phyloP scores from a whole-genome alignment of 495 filamentous ascomycete genomes.

The Penicillium maclennaniae region DNA sequence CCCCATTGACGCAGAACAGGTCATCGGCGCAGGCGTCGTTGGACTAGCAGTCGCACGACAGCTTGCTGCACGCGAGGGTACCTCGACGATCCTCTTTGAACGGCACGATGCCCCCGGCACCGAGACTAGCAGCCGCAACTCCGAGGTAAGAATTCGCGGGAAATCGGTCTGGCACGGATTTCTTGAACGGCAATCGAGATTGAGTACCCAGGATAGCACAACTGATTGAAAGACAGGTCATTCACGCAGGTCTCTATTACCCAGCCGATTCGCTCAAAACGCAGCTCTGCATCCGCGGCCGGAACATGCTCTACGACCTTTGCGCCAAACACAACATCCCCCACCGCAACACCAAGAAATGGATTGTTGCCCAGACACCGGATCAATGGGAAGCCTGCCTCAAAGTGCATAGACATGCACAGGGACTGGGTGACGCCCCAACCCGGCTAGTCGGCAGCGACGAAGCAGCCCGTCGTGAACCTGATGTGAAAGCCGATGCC shows the following conservation, averaged over 20 bases:
- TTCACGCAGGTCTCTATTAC: constrained; percentile 96
- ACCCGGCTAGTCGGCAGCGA: constrained; percentile 60
- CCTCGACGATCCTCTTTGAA: constrained; percentile 77
- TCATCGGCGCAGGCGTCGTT: constrained; percentile 88
- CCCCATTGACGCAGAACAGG: constrained; percentile 38
- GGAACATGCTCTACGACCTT: constrained; percentile 71
- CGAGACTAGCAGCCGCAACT: constrained; percentile 91
- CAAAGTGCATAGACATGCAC: constrained; percentile 62
- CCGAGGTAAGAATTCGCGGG: constrained; percentile 54
- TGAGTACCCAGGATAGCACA: not conserved
- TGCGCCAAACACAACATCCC: constrained; percentile 65
- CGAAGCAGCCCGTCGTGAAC: constrained; percentile 64
- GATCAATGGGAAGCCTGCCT: constrained; percentile 64
- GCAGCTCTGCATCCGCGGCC: constrained; percentile 72
- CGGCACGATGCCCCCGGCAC: constrained; percentile 72
- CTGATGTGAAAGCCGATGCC: constrained; percentile 61
- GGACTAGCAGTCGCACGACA: constrained; percentile 83
- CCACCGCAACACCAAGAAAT: constrained; percentile 77
- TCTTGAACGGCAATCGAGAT: not conserved
- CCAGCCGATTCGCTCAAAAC: constrained; percentile 74
- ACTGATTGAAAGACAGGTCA: constrained; percentile 54
- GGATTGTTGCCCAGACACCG: constrained; percentile 84
- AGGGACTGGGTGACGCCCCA: constrained; percentile 60
- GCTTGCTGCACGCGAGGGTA: constrained; percentile 60
- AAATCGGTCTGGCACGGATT: not conserved